These are phyloP conservation scores for Rhipidocladum racemiflorum DNA, from an alignment of 176 grass and related monocot species.

Conservation along the genomic window DNA sequence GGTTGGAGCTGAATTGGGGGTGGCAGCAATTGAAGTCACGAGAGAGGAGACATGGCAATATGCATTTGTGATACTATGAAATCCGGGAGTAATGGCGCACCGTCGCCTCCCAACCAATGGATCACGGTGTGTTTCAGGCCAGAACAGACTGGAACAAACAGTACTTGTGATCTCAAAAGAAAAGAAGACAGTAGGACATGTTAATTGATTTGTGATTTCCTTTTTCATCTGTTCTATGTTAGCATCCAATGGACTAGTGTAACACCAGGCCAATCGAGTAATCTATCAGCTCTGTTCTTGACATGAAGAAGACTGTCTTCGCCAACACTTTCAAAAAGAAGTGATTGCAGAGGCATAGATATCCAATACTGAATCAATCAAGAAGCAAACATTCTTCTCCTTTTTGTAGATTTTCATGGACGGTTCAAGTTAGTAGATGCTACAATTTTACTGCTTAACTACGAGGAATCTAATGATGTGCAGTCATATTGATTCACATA, in stretches of 20 bases:
- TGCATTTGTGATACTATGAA: background rate
- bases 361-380: background rate
- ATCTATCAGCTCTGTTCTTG: background rate
- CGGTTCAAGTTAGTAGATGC: background rate
- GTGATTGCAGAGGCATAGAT: background rate
- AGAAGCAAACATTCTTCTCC: background rate
- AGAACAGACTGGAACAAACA: background rate
- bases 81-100: constrained; percentile 12
- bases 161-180: background rate
- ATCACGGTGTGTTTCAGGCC: background rate
- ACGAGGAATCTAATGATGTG: background rate
- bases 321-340: background rate
- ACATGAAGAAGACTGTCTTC: background rate
- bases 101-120: background rate
- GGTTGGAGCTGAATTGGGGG: background rate
- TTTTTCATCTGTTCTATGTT: background rate
- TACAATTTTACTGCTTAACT: constrained; percentile 2
- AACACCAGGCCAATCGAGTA: background rate
- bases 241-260: background rate
- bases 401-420: background rate
- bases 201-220: background rate
- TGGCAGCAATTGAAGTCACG: background rate
- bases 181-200: background rate
- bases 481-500: background rate
- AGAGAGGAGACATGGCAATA: background rate